Evolutionary conservation across 2,329 filamentous ascomycete genomes (phyloP).

Genomic region (Aspergillus aculeatus): DNA sequence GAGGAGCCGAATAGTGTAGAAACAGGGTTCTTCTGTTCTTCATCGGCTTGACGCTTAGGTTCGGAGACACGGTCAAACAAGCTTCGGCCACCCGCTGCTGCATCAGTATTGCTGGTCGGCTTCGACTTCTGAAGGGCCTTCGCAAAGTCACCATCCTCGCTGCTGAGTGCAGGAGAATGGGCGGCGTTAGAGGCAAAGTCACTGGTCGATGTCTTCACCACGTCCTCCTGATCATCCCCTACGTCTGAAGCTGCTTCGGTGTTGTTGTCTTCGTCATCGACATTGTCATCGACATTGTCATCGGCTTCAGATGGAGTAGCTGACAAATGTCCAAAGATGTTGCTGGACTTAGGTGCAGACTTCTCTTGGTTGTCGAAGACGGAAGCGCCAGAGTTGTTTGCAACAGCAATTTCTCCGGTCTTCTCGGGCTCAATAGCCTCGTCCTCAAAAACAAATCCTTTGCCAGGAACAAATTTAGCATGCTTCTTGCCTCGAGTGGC

Average conservation of each 20-base stretch:
- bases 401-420: slow-evolving; percentile 16
- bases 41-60: slow-evolving; percentile 24
- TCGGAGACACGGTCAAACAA: slow-evolving; percentile 38
- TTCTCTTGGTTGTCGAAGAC: slow-evolving; percentile 31
- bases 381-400: slow-evolving; percentile 19
- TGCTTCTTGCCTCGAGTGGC: slow-evolving; percentile 37
- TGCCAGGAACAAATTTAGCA: slow-evolving; percentile 31
- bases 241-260: slow-evolving; percentile 26
- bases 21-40: slow-evolving; percentile 17
- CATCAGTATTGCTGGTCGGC: slow-evolving; percentile 12
- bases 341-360: slow-evolving; percentile 29
- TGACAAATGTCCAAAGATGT: slow-evolving; percentile 41
- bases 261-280: slow-evolving; percentile 30
- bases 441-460: slow-evolving; percentile 35
- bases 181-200: slow-evolving; percentile 12
- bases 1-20: slow-evolving; percentile 25
- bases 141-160: slow-evolving; percentile 25
- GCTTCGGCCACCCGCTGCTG: slow-evolving; percentile 29
- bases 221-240: slow-evolving; percentile 22
- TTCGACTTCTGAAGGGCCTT: slow-evolving; percentile 25
- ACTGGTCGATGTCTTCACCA: slow-evolving; percentile 16
- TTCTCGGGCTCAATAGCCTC: slow-evolving; percentile 21
- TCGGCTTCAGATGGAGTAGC: slow-evolving; percentile 28
- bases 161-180: slow-evolving; percentile 14
- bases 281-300: slow-evolving; percentile 27